A percentile compares a stretch with the other conserved stretches of the same genome.
These are phyloP conservation scores for Penicillium waksmanii DNA, from an alignment of 495 filamentous ascomycete genomes.

Conservation along the genomic window DNA sequence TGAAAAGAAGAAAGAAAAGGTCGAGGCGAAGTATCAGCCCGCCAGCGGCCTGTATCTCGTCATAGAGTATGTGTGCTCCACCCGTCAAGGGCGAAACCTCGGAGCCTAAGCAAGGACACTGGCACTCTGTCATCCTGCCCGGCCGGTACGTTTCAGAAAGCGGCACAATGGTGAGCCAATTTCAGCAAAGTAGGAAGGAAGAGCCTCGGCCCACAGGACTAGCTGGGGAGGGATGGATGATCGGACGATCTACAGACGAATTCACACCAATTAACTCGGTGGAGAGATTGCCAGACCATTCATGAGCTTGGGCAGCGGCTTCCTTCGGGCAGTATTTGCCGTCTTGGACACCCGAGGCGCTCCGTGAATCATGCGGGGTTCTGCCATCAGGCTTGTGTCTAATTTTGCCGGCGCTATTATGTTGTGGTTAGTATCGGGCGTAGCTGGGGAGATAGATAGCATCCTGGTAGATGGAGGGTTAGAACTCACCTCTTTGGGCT, in stretches of 20 bases:
- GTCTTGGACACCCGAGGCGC: constrained; percentile 68
- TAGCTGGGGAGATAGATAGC: not conserved
- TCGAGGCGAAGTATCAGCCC: constrained; percentile 10
- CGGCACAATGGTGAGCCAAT: not conserved
- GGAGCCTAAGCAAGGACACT: not conserved
- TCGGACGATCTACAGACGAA: constrained; percentile 15
- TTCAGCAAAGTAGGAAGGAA: constrained; percentile 7
- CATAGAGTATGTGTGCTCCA: not conserved
- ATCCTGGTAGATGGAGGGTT: not conserved
- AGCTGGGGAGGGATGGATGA: constrained; percentile 7
- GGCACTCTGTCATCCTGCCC: not conserved
- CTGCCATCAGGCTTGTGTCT: constrained; percentile 85
- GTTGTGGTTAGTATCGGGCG: constrained; percentile 1
- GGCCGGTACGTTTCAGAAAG: constrained; percentile 10
- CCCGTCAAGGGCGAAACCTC: not conserved
- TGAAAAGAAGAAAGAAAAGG: too few species aligned
- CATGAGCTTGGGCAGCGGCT: constrained; percentile 75
- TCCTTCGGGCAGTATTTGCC: constrained; percentile 62
- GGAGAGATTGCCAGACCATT: constrained; percentile 55
- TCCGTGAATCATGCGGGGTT: constrained; percentile 77
- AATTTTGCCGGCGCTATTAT: constrained; percentile 75
- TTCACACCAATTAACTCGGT: constrained; percentile 37
- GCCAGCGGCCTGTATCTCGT: constrained; percentile 20
- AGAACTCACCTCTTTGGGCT: constrained; percentile 58
- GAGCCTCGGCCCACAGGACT: constrained; percentile 6